Evolutionary conservation across 495 filamentous ascomycete species (phyloP).

Genomic region (Halenospora varia): DNA sequence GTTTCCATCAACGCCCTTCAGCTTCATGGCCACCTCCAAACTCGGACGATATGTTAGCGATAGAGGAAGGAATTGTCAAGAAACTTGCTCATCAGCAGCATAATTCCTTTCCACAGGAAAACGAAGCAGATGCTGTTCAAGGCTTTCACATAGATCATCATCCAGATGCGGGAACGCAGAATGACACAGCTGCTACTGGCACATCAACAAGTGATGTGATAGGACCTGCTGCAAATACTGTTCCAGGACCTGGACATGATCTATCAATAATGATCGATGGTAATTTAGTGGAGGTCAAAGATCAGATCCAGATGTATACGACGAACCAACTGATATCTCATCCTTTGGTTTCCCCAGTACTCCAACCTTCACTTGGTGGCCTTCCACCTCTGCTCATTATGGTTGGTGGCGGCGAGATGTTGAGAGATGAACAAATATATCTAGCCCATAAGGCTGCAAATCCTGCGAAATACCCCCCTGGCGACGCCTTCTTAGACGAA

Average conservation of each 20-base stretch:
- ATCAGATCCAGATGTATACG: conserved; percentile 94
- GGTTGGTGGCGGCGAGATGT: conserved; percentile 80
- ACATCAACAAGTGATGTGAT: conserved; percentile 4
- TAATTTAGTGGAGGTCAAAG: conserved; percentile 66
- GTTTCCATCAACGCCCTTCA: conserved; percentile 83
- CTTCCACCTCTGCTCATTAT: conserved; percentile 83
- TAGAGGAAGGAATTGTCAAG: conserved; percentile 22
- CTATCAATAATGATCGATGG: conserved; percentile 68
- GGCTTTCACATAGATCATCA: conserved; percentile 21
- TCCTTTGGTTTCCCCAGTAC: conserved; percentile 81
- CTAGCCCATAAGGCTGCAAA: conserved; percentile 90
- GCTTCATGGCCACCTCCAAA: conserved; percentile 88
- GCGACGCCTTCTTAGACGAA: conserved; percentile 53
- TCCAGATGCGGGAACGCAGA: conserved; percentile 9
- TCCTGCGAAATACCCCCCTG: conserved; percentile 67
- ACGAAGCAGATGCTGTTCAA: conserved; percentile 25
- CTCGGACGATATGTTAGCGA: conserved; percentile 42
- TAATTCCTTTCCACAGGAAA: conserved; percentile 6
- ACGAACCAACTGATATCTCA: conserved; percentile 83
- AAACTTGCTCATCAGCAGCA: conserved; percentile 12
- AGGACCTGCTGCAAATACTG: conserved; percentile 18
- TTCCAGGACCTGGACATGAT: conserved; percentile 20
- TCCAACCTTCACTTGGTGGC: conserved; percentile 83
- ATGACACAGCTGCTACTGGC: conserved; percentile 16
- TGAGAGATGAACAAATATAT: conserved; percentile 93